Evolutionary conservation across 225 moss, liverwort and hornwort species (phyloP).

Genomic region (Rhytidiadelphus loreus): DNA sequence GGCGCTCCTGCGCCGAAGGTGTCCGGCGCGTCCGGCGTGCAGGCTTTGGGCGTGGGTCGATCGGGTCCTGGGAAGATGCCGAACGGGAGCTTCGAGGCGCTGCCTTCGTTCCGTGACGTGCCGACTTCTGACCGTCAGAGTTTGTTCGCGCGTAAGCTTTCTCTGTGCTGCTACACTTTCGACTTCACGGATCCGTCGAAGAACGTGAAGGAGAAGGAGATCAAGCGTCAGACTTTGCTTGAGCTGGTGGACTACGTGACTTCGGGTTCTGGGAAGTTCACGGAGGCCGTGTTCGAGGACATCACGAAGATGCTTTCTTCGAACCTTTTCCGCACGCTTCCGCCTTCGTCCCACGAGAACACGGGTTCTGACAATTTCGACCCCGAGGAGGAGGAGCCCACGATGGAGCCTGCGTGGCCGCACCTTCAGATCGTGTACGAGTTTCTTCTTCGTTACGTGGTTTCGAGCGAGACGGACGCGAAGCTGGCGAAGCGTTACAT

Average conservation of each 20-base stretch:
- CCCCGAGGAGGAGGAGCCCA: not conserved
- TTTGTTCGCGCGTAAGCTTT: too few relatives aligned
- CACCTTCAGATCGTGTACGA: constrained; percentile 18
- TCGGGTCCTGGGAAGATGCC: too few relatives aligned
- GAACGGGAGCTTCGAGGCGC: too few relatives aligned
- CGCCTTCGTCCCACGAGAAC: not conserved
- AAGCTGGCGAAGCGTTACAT: constrained; percentile 56
- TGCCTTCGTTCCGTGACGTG: too few relatives aligned
- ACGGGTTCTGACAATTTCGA: not conserved
- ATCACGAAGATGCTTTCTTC: not conserved
- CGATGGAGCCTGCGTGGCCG: not conserved
- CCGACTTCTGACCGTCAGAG: too few relatives aligned
- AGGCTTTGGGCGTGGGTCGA: too few relatives aligned
- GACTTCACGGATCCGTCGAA: too few relatives aligned
- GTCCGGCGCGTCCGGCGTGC: too few relatives aligned
- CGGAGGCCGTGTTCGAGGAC: not conserved
- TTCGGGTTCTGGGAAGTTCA: not conserved
- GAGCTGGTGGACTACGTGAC: not conserved
- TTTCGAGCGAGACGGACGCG: constrained; percentile 41
- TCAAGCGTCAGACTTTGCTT: too few relatives aligned
- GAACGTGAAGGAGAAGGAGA: too few relatives aligned
- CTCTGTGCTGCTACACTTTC: too few relatives aligned
- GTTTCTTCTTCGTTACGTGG: not conserved
- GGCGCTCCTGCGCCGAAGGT: too few relatives aligned
- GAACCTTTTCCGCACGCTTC: not conserved